Evolutionary conservation across 139 green algal species (phyloP), one percentile per base, ranked within the genome.

Genomic region (Auxenochlorella pyrenoidosa): DNA sequence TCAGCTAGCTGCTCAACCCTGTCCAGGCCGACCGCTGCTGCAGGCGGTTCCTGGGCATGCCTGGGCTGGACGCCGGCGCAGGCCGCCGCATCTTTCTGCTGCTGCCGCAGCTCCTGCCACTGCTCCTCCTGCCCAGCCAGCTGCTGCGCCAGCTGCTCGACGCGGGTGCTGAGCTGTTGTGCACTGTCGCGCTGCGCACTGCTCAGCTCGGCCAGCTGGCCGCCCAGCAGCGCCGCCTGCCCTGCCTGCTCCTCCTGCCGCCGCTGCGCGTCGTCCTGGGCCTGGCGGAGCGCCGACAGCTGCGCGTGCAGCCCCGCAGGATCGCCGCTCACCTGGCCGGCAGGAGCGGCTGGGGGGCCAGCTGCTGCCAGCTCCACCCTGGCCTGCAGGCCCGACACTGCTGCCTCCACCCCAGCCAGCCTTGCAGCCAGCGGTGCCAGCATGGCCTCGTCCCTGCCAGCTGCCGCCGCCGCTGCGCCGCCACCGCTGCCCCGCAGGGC

Each of bases 81-180:
- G 28, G 70, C 16, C 30, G 34, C 18, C 40, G 36, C 70, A 32
- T 18, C n/a, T 44, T n/a, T 5, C 30, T 38, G 66, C 66, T 40
- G 32, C 63, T 76, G 34, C 28, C 47, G 60, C 41, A 40, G 63
- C 19, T 63, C 40, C 0, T 70, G 41, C 58, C 71, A 5, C n/a
- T 8, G 51, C 3, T 3, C n/a, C 0, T 32, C 36, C 58, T 75
- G 22, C 21, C 22, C 58, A 28, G 58, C 79, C 79, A 84, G 36
- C 38, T 84, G n/a, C 34, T 38, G 34, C 13, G 22, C 79, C 79
- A 73, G 79, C 79, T 84, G 59, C 36, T 84, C 79, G 34, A 84
- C 22, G 18, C 60, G 79, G 47, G 44, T 41, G 28, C 30, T 44
- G 1, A 83, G 22, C 51, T 51, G 51, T 15, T 54, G 44, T 0